Evolutionary conservation across 1,284 basidiomycete genomes (phyloP), one percentile per base, ranked within the genome.

Genomic region (Termitomyces sp.): DNA sequence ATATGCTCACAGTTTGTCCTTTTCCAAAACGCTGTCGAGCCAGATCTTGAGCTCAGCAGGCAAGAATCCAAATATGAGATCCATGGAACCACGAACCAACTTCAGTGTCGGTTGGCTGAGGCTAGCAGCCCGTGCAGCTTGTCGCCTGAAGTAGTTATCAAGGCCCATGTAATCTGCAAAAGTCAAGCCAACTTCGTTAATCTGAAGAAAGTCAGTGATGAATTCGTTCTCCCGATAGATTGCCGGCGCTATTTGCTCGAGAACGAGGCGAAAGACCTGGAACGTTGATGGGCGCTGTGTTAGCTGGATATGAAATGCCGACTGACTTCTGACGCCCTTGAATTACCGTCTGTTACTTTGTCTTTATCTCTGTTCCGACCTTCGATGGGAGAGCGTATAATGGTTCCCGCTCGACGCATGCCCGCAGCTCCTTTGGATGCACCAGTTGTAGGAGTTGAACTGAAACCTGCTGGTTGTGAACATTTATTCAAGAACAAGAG

Each of bases 141-240:
- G 90, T 38, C 95, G 79, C 24, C 92, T 80, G 76, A 98, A 98
- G 72, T 97, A 98, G 53, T 87, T 91, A 67, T 98, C 96, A 58
- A 99, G 74, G 47, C 88, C 86, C 84, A 94, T 92, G 65, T 97
- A 95, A 71, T 98, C 96, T 8, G 96, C 96, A 70, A 94, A 99
- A 0, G 96, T 98, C 17, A 92, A 79, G 24, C 85, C 85, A 43
- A 86, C 83, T 64, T 96, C 92, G 60, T 90, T 88, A 66, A 97
- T 90, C 67, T 96, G 94, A 43, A 99, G 74, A 68, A 98, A 94
- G 62, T 95, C 91, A 8, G 87, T 82, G 58, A 98, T 86, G 70
- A 98, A 98, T 15, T 86, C 85, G 65, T 91, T 86, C 71, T 99
- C 96, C 9, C 81, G 81, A 55, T 87, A 84, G 13, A 98, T 78